Conservation (phyloP, 257 asterid genomes). For the Prunella vulgaris region DNA sequence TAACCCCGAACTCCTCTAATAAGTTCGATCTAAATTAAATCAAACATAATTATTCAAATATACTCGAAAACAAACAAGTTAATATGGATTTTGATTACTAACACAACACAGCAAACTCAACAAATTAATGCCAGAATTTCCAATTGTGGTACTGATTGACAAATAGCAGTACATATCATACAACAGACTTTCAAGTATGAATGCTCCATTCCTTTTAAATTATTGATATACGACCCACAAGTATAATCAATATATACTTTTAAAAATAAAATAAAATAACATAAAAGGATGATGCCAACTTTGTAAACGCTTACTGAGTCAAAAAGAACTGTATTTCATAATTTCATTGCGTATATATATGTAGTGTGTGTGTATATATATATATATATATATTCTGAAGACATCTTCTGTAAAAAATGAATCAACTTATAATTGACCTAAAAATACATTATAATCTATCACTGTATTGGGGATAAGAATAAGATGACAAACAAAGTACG, state of each 20-base stretch:
- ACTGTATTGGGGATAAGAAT: conserved; percentile 13
- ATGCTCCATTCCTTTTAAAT: neutral
- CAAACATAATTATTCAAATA: too few relatives aligned
- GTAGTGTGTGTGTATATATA: neutral
- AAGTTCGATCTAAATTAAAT: neutral
- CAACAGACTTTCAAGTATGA: neutral
- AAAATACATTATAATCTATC: conserved; percentile 29
- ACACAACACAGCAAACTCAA: too few relatives aligned
- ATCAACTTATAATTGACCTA: conserved; percentile 28
- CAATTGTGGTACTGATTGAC: too few relatives aligned
- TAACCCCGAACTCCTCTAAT: too few relatives aligned
- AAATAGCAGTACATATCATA: too few relatives aligned
- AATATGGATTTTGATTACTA: too few relatives aligned
- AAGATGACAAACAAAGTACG: conserved; percentile 19
- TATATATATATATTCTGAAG: neutral
- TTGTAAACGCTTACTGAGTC: neutral
- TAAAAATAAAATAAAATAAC: neutral
- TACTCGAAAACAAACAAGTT: too few relatives aligned
- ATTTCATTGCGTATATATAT: neutral
- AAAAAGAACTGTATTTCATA: neutral
- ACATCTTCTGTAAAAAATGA: conserved; percentile 16
- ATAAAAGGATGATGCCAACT: neutral
- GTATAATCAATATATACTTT: too few relatives aligned
- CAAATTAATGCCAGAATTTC: too few relatives aligned
- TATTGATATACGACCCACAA: neutral